A percentile compares a stretch with the other conserved stretches of the same genome.
phyloP scores from a whole-genome alignment of 768 basidiomycete species.

The Krasilnikovozyma curviuscula region DNA sequence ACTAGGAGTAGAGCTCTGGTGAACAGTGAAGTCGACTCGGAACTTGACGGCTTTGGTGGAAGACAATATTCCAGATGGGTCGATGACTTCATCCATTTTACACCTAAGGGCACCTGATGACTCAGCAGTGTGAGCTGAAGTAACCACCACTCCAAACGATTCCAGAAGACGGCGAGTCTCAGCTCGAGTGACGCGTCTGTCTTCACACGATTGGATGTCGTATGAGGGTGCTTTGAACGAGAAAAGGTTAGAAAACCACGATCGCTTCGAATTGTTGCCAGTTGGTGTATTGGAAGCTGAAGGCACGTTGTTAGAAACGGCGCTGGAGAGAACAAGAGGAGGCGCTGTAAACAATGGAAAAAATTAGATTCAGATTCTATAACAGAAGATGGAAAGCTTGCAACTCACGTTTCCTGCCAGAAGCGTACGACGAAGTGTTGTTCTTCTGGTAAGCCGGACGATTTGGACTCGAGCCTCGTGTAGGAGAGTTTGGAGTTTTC shows the following conservation, averaged over 20 bases:
- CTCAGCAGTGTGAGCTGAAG: constrained; percentile 44
- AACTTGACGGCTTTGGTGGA: constrained; percentile 56
- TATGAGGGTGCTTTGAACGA: constrained; percentile 46
- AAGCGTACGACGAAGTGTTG: no score
- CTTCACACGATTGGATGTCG: constrained; percentile 28
- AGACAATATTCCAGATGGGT: constrained; percentile 36
- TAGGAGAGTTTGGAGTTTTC: no score
- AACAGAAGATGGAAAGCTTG: no score
- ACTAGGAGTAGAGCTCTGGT: constrained; percentile 24
- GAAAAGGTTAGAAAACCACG: constrained; percentile 79
- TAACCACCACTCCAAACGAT: constrained; percentile 48
- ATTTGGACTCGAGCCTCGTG: not conserved
- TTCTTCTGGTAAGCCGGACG: no score
- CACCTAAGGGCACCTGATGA: constrained; percentile 51
- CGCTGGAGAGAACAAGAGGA: not conserved
- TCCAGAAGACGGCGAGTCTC: constrained; percentile 56
- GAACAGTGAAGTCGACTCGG: constrained; percentile 49
- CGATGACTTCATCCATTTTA: constrained; percentile 43
- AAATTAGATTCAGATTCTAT: constrained; percentile 23
- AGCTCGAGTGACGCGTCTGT: constrained; percentile 42
- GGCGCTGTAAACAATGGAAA: not conserved
- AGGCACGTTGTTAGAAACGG: not conserved
- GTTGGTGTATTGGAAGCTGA: not conserved
- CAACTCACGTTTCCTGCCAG: no score
- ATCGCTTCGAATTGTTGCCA: constrained; percentile 32